Conservation (phyloP, 768 basidiomycete genomes). For the Daedaleopsis sinensis region DNA sequence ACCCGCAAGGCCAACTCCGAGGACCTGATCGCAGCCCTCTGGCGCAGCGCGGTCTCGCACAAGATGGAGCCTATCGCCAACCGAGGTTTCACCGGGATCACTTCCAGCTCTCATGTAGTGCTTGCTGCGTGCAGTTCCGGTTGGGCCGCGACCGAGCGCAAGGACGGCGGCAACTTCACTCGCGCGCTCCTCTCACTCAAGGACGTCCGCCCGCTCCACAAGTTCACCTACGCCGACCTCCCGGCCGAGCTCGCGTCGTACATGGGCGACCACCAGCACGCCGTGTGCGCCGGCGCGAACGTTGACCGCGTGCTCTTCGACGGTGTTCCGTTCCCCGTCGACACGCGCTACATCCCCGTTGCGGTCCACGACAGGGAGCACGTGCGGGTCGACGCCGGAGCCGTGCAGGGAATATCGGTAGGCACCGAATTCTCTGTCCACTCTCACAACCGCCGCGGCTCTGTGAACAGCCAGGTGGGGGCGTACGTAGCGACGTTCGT, state of each 20-base stretch:
- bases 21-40: constrained; percentile 58
- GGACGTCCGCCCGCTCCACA: constrained; percentile 52
- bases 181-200: constrained; percentile 52
- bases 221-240: constrained; percentile 52
- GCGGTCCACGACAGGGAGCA: constrained; percentile 38
- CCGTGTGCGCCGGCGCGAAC: constrained; percentile 52
- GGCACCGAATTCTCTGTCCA: constrained; percentile 67
- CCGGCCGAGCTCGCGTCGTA: constrained; percentile 44
- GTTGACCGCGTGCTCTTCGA: constrained; percentile 56
- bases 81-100: constrained; percentile 49
- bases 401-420: constrained; percentile 63
- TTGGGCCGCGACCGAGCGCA: constrained; percentile 60
- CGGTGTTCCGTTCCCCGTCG: constrained; percentile 55
- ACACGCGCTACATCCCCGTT: constrained; percentile 50
- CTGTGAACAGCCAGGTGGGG: constrained; percentile 56
- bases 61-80: constrained; percentile 36
- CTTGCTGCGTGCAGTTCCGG: constrained; percentile 60
- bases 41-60: constrained; percentile 54
- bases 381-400: constrained; percentile 58
- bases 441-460: constrained; percentile 61
- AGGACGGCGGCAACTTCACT: constrained; percentile 67
- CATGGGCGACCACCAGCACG: constrained; percentile 47
- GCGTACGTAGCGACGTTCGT: constrained; percentile 54
- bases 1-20: constrained; percentile 54
- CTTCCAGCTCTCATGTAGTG: constrained; percentile 49